Evolutionary conservation across 768 basidiomycete species (phyloP), one percentile per base, ranked within the genome.

Genomic region (Daedaleopsis nitida): DNA sequence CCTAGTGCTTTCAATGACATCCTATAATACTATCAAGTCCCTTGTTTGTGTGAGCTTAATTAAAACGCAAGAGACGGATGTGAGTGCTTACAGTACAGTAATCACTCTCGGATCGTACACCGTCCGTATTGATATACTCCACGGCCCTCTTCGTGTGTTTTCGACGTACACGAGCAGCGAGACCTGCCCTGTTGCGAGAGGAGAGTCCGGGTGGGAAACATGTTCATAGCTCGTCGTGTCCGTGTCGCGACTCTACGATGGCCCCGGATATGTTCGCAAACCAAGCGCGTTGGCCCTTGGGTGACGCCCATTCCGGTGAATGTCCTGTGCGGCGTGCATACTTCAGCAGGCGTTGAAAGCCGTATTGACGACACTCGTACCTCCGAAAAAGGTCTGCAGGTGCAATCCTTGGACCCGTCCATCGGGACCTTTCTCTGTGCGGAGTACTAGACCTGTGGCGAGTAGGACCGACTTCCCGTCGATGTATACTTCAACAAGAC

Each of bases 301-400:
- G 81, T 0, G 83, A 83, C 8, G 84, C 85, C 87, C 87, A 91
- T 11, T 85, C 83, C 1, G 75, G 60, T 7, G 76, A 75, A 64
- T 83, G 76, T 7, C 89, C 87, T 85, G 19, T n/a, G 19, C 86
- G 86, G 79, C 80, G 86, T 17, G 82, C 82, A 35, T 72, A 83
- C 82, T 4, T 73, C 57, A 10, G 77, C 74, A 63, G 3, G 4
- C 7, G 27, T 32, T 7, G 27, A 32, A 7, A 7, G 27, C 27
- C 27, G 7, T 32, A 32, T 32, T 32, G 27, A 7, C 27, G 27
- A 32, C 27, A 32, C 7, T 3, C 76, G 56, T 65, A 85, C 87
- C 88, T 47, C 89, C 89, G 63, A 92, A 92, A 77, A 91, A 92
- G 0, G 89, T 91, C 72, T 90, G 84, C 53, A 88, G 83, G 70